Percentiles rank a stretch among this genome's conserved stretches.
These are phyloP conservation scores for Pythium brachiatum DNA, from an alignment of 352 stramenopile species.

Conservation along the genomic window DNA sequence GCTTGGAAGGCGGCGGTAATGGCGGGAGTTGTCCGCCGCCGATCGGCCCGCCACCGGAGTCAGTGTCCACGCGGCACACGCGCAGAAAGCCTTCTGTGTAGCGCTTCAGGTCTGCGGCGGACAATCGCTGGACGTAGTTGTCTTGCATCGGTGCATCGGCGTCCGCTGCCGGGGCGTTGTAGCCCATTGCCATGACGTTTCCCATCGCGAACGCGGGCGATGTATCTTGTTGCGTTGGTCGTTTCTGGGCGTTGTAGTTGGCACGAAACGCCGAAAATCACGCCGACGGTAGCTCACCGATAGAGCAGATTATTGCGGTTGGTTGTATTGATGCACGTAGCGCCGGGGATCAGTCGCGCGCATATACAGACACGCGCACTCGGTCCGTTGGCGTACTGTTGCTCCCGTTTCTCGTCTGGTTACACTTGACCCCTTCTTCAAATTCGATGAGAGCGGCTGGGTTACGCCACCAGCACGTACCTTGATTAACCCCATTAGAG, in stretches of 20 bases:
- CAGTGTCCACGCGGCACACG: slow-evolving; percentile 53
- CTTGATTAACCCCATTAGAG: neutral
- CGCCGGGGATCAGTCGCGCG: neutral
- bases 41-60: slow-evolving; percentile 5
- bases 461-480: slow-evolving; percentile 8
- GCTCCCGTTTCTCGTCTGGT: slow-evolving; percentile 7
- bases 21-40: slow-evolving; percentile 19
- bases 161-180: slow-evolving; percentile 14
- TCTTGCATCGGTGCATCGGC: slow-evolving; percentile 20
- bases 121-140: slow-evolving; percentile 60
- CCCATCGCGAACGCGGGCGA: slow-evolving; percentile 37
- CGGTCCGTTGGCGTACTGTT: neutral
- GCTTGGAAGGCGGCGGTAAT: slow-evolving; percentile 16
- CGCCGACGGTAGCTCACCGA: neutral
- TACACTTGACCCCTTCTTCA: slow-evolving; percentile 24
- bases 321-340: neutral
- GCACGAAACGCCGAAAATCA: neutral
- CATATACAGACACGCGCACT: neutral
- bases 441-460: slow-evolving; percentile 11
- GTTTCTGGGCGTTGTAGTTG: neutral
- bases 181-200: slow-evolving; percentile 65
- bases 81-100: slow-evolving; percentile 73
- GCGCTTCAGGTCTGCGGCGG: slow-evolving; percentile 52
- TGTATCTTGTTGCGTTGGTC: neutral
- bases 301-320: neutral